Evolutionary conservation across 352 stramenopile genomes (phyloP), one percentile per base, ranked within the genome.

Genomic region (Pythium chondricola): DNA sequence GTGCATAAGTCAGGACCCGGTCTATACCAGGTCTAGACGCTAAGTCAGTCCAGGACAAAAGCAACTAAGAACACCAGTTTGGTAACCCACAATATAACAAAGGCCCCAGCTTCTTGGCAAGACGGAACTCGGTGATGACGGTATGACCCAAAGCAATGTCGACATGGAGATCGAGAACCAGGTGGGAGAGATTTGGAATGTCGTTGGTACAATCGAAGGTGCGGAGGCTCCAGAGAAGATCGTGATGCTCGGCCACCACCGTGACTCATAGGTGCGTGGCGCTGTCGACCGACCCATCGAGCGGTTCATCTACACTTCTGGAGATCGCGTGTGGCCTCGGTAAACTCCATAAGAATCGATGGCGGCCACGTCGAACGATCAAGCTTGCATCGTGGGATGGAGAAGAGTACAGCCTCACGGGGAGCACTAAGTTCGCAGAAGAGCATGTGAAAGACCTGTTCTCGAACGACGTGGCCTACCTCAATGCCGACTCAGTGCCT

Each of bases 181-280:
- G 24, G 61, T 90, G 17, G 70, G 63, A 3, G 66, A 69, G 13
- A 89, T 96, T 35, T 91, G 83, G 79, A 88, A 96, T 58, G 83
- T 95, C 1, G 77, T 95, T 17, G 82, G 67, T 18, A 84, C 67
- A 10, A 88, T 96, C 49, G 60, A 82, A 25, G 83, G 76, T 29
- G 46, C 51, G 0, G 56, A 66, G 14, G 56, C 74, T 26, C 63
- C 80, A 7, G 77, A 90, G 5, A 58, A 84, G 40, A 71, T 84
- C 18, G 72, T 95, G 13, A 30, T 96, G 18, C 65, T 96, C 24
- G 83, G 85, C 27, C 96, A 96, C 61, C 88, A 96, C 52, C 76
- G 88, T 16, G 88, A 97, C 55, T 85, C 85, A 7, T 97, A 86
- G 88, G 82, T 96, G 0, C 93, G 83, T 48, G 85, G 84, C 10